Conservation (phyloP, 768 basidiomycete genomes). For the Leucocoprinus birnbaumii region DNA sequence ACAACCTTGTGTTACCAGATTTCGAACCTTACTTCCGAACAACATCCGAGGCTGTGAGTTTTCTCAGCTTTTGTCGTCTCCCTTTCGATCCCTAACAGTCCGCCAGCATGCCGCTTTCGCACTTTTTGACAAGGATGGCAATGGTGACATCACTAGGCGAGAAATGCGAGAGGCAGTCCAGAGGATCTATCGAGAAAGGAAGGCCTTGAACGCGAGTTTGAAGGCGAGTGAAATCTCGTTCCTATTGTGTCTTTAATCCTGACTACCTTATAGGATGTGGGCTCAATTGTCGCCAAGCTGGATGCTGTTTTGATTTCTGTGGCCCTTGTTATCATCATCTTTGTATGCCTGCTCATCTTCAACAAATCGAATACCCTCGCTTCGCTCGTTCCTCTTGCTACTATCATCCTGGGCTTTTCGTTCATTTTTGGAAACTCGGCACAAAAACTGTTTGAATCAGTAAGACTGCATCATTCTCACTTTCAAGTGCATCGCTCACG, state of each 20-base stretch:
- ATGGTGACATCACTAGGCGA: constrained; percentile 72
- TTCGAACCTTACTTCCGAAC: constrained; percentile 76
- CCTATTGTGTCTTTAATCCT: constrained; percentile 3
- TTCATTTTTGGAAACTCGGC: constrained; percentile 86
- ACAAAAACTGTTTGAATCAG: constrained; percentile 75
- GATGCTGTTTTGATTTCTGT: constrained; percentile 69
- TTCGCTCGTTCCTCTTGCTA: constrained; percentile 77
- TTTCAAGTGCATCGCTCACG: constrained; percentile 1
- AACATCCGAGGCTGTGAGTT: constrained; percentile 65
- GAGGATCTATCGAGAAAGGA: constrained; percentile 76
- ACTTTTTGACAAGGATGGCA: constrained; percentile 78
- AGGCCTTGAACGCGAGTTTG: constrained; percentile 63
- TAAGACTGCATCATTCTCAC: constrained; percentile 24
- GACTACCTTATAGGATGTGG: constrained; percentile 48
- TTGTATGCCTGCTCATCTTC: constrained; percentile 75
- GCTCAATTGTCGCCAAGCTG: constrained; percentile 71
- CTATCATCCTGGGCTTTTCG: constrained; percentile 78
- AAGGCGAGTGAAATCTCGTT: constrained; percentile 42
- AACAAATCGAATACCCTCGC: constrained; percentile 60
- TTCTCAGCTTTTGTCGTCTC: not conserved
- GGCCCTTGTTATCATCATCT: constrained; percentile 56
- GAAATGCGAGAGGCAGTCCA: constrained; percentile 86
- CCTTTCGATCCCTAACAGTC: constrained; percentile 8
- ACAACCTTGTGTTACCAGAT: constrained; percentile 37
- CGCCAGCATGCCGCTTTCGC: constrained; percentile 62